Evolutionary conservation across 352 stramenopile genomes (phyloP).

Genomic region (Phytophthora palmivora): DNA sequence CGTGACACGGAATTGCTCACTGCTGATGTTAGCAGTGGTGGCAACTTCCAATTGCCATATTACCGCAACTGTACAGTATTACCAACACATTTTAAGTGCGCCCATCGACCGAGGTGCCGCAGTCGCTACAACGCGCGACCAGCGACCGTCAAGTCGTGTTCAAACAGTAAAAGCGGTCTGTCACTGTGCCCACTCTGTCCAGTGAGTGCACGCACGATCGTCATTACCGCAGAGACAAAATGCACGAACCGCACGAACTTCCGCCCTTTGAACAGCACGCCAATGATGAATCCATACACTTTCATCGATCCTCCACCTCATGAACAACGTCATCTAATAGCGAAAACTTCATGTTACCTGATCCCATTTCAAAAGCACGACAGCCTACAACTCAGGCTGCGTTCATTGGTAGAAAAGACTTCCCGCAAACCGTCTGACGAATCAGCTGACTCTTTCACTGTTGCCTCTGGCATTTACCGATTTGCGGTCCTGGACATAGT

Average conservation of each 20-base stretch:
- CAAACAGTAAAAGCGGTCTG: slow-evolving; percentile 27
- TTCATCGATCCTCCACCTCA: background rate
- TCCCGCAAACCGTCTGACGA: slow-evolving; percentile 21
- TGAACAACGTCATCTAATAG: too few species aligned
- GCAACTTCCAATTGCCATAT: background rate
- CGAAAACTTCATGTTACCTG: too few species aligned
- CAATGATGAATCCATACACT: slow-evolving; percentile 1
- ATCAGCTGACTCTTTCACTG: slow-evolving; percentile 20
- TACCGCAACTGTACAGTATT: too few species aligned
- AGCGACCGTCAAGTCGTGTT: slow-evolving; percentile 13
- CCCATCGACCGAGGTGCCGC: background rate
- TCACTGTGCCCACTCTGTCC: slow-evolving; percentile 12
- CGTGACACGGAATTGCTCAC: background rate
- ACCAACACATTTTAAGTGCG: background rate
- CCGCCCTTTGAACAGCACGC: slow-evolving; percentile 11
- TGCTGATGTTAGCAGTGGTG: background rate
- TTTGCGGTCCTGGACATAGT: slow-evolving; percentile 12
- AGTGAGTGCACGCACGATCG: slow-evolving; percentile 18
- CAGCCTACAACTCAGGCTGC: slow-evolving; percentile 1
- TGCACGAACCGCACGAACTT: slow-evolving; percentile 21
- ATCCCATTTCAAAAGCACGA: too few species aligned
- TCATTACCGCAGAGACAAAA: slow-evolving; percentile 24
- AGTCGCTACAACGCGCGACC: slow-evolving; percentile 6
- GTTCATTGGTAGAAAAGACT: slow-evolving; percentile 26
- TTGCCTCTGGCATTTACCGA: slow-evolving; percentile 27